Evolutionary conservation across 345 rosid genomes (phyloP).

Genomic region (Syzygium aromaticum): DNA sequence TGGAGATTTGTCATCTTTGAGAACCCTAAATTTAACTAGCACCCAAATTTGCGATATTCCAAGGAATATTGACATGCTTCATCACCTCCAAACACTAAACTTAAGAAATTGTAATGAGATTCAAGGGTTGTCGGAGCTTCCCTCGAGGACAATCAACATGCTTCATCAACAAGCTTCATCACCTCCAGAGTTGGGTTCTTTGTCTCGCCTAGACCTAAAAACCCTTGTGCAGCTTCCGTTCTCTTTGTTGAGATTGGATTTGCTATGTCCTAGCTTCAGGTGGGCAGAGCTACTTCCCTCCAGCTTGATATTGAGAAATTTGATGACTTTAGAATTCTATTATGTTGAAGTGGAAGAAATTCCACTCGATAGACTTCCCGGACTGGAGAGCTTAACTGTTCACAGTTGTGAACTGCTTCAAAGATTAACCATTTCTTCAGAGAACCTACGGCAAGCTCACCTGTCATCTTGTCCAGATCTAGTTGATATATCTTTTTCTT

Average conservation of each 20-base stretch:
- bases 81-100: neutral
- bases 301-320: neutral
- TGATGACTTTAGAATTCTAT: neutral
- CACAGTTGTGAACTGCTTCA: neutral
- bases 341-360: neutral
- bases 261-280: neutral
- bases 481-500: neutral
- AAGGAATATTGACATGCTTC: accelerated
- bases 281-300: neutral
- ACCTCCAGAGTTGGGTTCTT: neutral
- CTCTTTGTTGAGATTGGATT: neutral
- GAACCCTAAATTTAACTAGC: neutral
- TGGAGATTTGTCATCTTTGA: neutral
- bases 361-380: neutral
- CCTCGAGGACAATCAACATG: neutral
- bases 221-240: accelerated
- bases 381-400: neutral
- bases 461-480: neutral
- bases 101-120: neutral
- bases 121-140: too few species aligned
- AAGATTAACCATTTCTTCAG: neutral
- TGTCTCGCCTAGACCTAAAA: neutral
- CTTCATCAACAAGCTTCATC: neutral
- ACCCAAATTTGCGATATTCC: neutral
- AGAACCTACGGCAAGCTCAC: neutral